These are phyloP conservation scores for Barnettozyma populi DNA, from an alignment of 805 yeast genomes.

Conservation along the genomic window DNA sequence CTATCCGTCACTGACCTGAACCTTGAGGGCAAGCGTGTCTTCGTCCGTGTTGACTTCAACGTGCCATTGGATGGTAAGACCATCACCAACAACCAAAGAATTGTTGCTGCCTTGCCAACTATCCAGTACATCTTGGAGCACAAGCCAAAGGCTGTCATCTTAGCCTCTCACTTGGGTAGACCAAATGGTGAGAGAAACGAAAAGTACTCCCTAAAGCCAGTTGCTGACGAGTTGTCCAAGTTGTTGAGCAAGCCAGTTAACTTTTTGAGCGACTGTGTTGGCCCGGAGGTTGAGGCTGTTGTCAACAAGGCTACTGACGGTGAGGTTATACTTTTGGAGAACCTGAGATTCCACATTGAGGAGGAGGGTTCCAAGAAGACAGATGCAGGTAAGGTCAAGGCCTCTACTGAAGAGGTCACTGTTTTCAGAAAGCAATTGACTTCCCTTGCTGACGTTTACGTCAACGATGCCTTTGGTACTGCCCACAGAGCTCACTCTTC, in stretches of 20 bases:
- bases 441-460: slow-evolving; percentile 91
- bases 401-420: slow-evolving; percentile 76
- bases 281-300: slow-evolving; percentile 78
- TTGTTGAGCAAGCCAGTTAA: slow-evolving; percentile 69
- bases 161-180: slow-evolving; percentile 98
- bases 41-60: slow-evolving; percentile 96
- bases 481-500: slow-evolving; percentile 99
- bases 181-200: slow-evolving; percentile 90
- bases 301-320: slow-evolving; percentile 73
- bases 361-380: slow-evolving; percentile 92
- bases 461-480: slow-evolving; percentile 98
- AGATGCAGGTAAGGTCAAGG: slow-evolving; percentile 91
- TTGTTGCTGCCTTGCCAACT: slow-evolving; percentile 98
- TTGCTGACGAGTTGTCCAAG: slow-evolving; percentile 80
- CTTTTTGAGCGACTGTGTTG: slow-evolving; percentile 90
- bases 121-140: slow-evolving; percentile 91
- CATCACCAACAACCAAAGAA: slow-evolving; percentile 99
- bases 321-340: slow-evolving; percentile 85
- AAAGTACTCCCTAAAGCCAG: slow-evolving; percentile 91
- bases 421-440: slow-evolving; percentile 88
- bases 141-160: slow-evolving; percentile 83
- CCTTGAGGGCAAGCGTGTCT: slow-evolving; percentile 88
- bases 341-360: slow-evolving; percentile 97
- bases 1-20: slow-evolving; percentile 88
- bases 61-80: slow-evolving; percentile 93